These are phyloP conservation scores for Sanguinoderma infundibulare DNA, from an alignment of 1,284 basidiomycete species.

Conservation along the genomic window DNA sequence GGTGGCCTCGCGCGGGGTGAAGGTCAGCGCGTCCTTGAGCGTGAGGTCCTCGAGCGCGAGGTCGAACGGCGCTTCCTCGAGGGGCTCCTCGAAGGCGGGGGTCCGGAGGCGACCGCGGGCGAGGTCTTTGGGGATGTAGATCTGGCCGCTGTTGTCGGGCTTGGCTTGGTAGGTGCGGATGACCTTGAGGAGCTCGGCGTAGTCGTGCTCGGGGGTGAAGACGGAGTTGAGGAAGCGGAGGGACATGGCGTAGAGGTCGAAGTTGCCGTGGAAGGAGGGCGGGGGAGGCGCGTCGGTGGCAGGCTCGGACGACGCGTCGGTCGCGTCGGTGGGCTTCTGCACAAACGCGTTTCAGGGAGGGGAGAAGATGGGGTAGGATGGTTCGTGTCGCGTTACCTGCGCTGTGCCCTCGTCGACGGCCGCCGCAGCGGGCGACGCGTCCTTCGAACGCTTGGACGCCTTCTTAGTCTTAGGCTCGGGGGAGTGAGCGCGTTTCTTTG, in stretches of 20 bases:
- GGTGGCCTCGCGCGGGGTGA: not conserved
- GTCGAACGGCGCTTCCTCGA: not conserved
- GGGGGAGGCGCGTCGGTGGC: no score
- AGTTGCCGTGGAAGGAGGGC: conserved; percentile 47
- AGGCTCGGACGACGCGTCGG: no score
- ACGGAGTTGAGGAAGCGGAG: not conserved
- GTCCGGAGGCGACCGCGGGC: not conserved
- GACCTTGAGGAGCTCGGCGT: not conserved
- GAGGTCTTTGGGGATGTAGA: not conserved
- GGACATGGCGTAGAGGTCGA: not conserved
- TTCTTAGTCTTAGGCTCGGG: no score
- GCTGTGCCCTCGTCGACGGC: no score
- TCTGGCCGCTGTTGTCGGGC: not conserved
- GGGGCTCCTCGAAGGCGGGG: not conserved
- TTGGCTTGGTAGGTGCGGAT: not conserved
- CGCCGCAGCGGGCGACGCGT: no score
- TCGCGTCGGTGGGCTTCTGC: no score
- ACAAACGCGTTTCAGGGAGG: no score
- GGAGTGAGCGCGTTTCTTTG: no score
- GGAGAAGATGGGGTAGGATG: no score
- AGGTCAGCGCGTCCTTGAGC: not conserved
- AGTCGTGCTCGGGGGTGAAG: not conserved
- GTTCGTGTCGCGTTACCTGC: no score
- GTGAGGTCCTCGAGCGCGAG: not conserved
- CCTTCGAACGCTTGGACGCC: no score